Evolutionary conservation across 257 asterid genomes (phyloP).

Genomic region (Ligustrum vulgare): DNA sequence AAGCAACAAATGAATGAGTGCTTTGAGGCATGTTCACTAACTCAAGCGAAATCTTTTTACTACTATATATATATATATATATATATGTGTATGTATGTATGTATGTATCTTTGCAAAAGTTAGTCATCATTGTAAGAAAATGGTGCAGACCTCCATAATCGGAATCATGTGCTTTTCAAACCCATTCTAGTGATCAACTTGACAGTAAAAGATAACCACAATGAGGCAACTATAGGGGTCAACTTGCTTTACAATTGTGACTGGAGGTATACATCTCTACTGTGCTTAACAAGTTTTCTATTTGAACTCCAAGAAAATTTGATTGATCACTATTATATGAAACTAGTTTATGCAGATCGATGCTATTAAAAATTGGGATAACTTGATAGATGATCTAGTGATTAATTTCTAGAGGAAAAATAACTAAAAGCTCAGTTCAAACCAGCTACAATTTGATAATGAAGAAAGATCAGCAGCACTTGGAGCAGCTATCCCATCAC

Average conservation of each 20-base stretch:
- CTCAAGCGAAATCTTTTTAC: background rate
- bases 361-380: slow-evolving; percentile 74
- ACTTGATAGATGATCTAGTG: slow-evolving; percentile 62
- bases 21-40: background rate
- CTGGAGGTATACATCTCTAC: slow-evolving; percentile 54
- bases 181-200: slow-evolving; percentile 79
- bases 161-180: slow-evolving; percentile 67
- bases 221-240: slow-evolving; percentile 93
- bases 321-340: slow-evolving; percentile 5
- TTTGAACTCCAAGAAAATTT: background rate
- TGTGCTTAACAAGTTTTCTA: background rate
- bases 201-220: slow-evolving; percentile 97
- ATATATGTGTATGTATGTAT: no score
- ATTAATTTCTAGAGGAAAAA: slow-evolving; percentile 72
- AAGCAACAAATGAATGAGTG: background rate
- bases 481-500: no score
- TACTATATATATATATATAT: background rate
- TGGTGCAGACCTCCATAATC: slow-evolving; percentile 76
- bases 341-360: slow-evolving; percentile 53
- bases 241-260: slow-evolving; percentile 80
- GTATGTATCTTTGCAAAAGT: background rate
- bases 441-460: no score
- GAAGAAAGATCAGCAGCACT: no score
- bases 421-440: slow-evolving; percentile 59
- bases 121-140: background rate